Evolutionary conservation across 768 basidiomycete species (phyloP).

Genomic region (Boletus rufocinnamomeus): DNA sequence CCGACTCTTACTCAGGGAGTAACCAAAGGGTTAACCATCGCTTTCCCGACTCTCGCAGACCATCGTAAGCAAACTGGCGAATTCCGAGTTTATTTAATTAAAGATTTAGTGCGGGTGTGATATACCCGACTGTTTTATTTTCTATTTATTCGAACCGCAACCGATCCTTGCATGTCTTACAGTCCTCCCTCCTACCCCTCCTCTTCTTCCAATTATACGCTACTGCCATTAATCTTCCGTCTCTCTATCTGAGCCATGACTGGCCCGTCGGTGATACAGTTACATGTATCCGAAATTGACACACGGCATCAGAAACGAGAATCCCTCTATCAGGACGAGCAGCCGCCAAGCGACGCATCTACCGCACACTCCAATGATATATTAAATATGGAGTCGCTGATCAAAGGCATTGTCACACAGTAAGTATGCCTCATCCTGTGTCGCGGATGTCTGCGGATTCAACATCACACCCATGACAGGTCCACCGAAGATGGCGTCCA

Average conservation of each 20-base stretch:
- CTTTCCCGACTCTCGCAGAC: no score
- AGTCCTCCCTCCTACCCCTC: no score
- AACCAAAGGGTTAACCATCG: background rate
- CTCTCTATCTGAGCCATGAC: background rate
- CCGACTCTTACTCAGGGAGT: background rate
- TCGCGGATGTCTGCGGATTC: background rate
- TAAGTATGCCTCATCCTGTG: slow-evolving; percentile 1
- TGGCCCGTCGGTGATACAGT: background rate
- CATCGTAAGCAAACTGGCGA: background rate
- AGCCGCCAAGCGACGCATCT: background rate
- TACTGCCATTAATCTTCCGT: slow-evolving; percentile 26
- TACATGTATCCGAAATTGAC: background rate
- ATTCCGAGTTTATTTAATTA: background rate
- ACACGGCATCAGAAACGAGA: background rate
- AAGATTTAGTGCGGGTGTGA: background rate
- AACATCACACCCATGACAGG: slow-evolving; percentile 24
- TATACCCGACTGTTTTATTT: background rate
- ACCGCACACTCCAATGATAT: background rate
- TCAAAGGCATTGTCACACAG: slow-evolving; percentile 18
- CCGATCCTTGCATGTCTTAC: background rate
- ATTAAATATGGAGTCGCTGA: slow-evolving; percentile 14
- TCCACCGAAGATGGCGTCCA: slow-evolving; percentile 34
- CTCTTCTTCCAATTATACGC: background rate
- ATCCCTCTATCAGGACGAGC: background rate
- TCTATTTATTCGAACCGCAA: background rate